Conservation (phyloP, 2,329 filamentous ascomycete genomes). For the Graphilbum fragrans region DNA sequence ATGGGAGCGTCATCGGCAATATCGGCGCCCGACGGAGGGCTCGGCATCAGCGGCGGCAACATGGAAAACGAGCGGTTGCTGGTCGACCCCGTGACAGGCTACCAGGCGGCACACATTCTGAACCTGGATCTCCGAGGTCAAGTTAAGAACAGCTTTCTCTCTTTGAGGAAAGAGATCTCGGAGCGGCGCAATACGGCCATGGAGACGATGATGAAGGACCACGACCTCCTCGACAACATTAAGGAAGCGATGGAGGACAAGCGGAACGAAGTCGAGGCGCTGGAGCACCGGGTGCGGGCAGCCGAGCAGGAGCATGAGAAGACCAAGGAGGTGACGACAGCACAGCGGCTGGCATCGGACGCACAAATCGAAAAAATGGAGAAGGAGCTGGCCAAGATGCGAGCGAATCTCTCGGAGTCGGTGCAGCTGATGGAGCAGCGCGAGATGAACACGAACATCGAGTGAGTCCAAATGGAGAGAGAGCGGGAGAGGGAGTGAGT, state of each 20-base stretch:
- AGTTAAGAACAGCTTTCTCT: constrained; percentile 66
- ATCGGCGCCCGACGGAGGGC: too few relatives aligned
- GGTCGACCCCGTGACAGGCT: constrained; percentile 70
- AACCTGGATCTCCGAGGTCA: constrained; percentile 79
- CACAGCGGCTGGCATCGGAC: constrained; percentile 80
- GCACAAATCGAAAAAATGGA: constrained; percentile 98
- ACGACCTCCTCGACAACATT: constrained; percentile 85
- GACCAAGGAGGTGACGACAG: constrained; percentile 74
- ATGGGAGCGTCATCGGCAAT: constrained; percentile 35
- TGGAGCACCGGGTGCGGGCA: constrained; percentile 77
- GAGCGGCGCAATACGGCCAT: constrained; percentile 71
- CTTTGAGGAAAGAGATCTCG: constrained; percentile 81
- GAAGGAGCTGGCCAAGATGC: constrained; percentile 92
- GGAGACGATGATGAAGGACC: constrained; percentile 87
- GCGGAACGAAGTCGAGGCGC: constrained; percentile 77
- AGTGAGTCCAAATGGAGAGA: constrained; percentile 42
- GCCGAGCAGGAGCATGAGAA: constrained; percentile 92
- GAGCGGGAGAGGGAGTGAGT: not conserved
- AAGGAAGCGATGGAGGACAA: constrained; percentile 97
- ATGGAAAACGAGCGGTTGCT: constrained; percentile 64
- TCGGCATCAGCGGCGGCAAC: constrained; percentile 12
- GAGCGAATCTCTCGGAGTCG: constrained; percentile 68
- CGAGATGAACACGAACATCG: constrained; percentile 93
- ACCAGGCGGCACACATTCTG: constrained; percentile 78
- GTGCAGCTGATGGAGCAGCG: constrained; percentile 87